Evolutionary conservation across 352 stramenopile species (phyloP).

Genomic region (Globisporangium polare): DNA sequence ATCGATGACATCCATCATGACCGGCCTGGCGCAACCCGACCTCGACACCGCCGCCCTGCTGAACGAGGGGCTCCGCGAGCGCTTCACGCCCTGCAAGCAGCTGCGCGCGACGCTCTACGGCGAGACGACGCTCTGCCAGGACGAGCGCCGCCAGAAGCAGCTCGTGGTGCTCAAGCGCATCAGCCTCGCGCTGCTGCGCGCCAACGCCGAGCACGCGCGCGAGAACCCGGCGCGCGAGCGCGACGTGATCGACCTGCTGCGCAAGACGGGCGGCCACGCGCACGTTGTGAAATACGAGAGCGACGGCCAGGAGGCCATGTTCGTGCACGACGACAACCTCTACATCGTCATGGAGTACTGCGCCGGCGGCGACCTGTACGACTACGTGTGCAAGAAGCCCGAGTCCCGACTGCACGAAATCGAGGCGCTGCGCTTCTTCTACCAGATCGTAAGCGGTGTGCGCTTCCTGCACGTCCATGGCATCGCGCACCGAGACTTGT

Average conservation of each 20-base stretch:
- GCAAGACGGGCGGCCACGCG: slow-evolving; percentile 26
- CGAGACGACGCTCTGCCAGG: slow-evolving; percentile 47
- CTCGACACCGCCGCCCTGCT: slow-evolving; percentile 5
- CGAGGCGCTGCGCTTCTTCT: slow-evolving; percentile 32
- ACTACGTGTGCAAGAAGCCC: slow-evolving; percentile 34
- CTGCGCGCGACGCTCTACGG: slow-evolving; percentile 50
- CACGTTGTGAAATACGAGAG: slow-evolving; percentile 38
- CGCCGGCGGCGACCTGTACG: slow-evolving; percentile 52
- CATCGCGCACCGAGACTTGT: slow-evolving; percentile 54
- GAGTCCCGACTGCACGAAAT: slow-evolving; percentile 25
- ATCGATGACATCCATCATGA: background rate
- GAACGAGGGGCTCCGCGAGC: slow-evolving; percentile 16
- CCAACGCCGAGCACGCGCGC: slow-evolving; percentile 26
- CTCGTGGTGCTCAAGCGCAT: slow-evolving; percentile 59
- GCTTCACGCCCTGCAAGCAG: slow-evolving; percentile 32
- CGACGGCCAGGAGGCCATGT: slow-evolving; percentile 22
- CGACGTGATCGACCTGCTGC: slow-evolving; percentile 41
- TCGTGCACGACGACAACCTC: slow-evolving; percentile 32
- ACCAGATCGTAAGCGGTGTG: slow-evolving; percentile 39
- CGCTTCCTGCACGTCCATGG: slow-evolving; percentile 43
- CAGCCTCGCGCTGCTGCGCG: slow-evolving; percentile 30
- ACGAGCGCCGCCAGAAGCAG: slow-evolving; percentile 24
- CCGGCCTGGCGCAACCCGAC: background rate
- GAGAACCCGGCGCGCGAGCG: slow-evolving; percentile 47
- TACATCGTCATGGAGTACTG: slow-evolving; percentile 72